A percentile compares a stretch with the other conserved stretches of the same genome.
phyloP scores from a whole-genome alignment of 352 stramenopile genomes.

The Pythium guiyangense region DNA sequence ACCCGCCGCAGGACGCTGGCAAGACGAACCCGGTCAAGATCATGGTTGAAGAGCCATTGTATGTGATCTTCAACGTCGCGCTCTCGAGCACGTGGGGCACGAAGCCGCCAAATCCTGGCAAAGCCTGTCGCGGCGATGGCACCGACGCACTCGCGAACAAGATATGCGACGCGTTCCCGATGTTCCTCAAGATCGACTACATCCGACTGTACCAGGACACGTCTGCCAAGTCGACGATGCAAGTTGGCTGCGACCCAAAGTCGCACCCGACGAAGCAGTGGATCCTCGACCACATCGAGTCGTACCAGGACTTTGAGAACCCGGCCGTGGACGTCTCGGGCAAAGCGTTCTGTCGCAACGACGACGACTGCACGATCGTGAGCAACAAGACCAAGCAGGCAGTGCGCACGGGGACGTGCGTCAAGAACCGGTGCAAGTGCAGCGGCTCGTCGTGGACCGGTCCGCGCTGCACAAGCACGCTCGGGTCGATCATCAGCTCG shows the following conservation, averaged over 20 bases:
- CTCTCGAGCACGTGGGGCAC: conserved; percentile 89
- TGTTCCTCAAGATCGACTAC: too few species aligned
- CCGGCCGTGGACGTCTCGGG: too few species aligned
- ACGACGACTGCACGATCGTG: too few species aligned
- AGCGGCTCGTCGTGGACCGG: too few species aligned
- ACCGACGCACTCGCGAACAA: conserved; percentile 32
- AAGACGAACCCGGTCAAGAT: conserved; percentile 77
- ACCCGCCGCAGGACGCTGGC: conserved; percentile 36
- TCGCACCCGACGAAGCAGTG: conserved; percentile 66
- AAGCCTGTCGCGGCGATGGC: conserved; percentile 48
- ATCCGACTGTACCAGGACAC: too few species aligned
- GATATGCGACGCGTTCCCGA: conserved; percentile 63
- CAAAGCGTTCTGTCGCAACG: too few species aligned
- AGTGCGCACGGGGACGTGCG: too few species aligned
- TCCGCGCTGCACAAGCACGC: too few species aligned
- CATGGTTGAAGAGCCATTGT: conserved; percentile 94
- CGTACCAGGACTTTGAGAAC: conserved; percentile 77
- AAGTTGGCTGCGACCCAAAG: conserved; percentile 50
- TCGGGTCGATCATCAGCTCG: too few species aligned
- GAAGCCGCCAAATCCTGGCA: conserved; percentile 58
- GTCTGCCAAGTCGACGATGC: too few species aligned
- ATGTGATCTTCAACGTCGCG: conserved; percentile 95
- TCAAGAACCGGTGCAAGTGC: too few species aligned
- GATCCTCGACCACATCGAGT: conserved; percentile 71
- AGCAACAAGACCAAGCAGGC: too few species aligned